Base-by-base conservation (phyloP, 2,329 filamentous ascomycete species). In the Thielaviopsis punctulata region DNA sequence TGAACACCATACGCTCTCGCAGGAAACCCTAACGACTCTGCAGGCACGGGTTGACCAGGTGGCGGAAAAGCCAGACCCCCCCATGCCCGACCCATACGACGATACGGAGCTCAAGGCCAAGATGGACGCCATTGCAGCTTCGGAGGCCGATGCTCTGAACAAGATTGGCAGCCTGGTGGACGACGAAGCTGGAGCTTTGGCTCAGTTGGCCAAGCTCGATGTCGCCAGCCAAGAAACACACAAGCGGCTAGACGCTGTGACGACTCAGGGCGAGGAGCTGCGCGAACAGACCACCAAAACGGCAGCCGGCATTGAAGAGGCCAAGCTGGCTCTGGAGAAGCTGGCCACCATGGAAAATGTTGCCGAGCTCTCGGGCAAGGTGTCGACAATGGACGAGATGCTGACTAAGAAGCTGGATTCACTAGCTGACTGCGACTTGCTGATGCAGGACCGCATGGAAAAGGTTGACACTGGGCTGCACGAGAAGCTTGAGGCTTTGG, bases 1-100 rank as follows among this genome's bases (percentile, higher is more conserved):
- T 22, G 79, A 93, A 62, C 89, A 96, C 63, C 95, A 84, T 60
- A 87, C 94, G 59, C 86, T 94, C 62, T 84, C 87, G 13, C 87
- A 89, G 65, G 73, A 76, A 45, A 75, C 81, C 0, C 68, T 72
- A 1, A 71, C 65, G 6, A 69, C 71, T 2, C 69, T 82, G 22
- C 69, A 79, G 57, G 71, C 75, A 55, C 76, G 73, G 61, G 76
- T 82, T 55, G 68, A 80, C 52, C 78, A 84, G 52, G 68, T 55
- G 3, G 79, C 52, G 79, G 77, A 61, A 72, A 73, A 10, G 73
- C 73, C 1, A 75, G 82, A 56, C 72, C 73, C 30, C n/a, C 39
- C 47, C 19, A 47, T 55, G n/a, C 69, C 73, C 23, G 79, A 80
- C 58, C 81, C 80, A 60, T 85, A 84, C 56, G 80, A 88, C 24